phyloP scores from a whole-genome alignment of 495 filamentous ascomycete species.

The Corynascus novoguineensis region DNA sequence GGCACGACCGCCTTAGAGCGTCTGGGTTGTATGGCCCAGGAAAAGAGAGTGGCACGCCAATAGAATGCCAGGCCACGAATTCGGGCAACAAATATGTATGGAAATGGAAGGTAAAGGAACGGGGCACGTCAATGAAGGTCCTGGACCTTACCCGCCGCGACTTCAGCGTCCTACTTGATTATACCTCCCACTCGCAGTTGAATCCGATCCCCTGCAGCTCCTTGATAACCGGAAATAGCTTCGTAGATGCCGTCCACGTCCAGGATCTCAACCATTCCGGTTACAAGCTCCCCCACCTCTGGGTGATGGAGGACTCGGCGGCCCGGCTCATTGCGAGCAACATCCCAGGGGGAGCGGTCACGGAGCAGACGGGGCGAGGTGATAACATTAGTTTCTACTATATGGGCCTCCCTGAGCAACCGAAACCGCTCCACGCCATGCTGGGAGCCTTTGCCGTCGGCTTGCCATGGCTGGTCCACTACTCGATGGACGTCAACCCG shows the following conservation, averaged over 20 bases:
- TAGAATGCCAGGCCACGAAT: background rate
- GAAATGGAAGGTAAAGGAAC: conserved; percentile 6
- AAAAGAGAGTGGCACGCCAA: background rate
- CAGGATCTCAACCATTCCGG: background rate
- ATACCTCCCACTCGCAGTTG: background rate
- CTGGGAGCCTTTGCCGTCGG: conserved; percentile 8
- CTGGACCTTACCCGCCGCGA: conserved; percentile 1
- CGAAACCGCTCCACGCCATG: background rate
- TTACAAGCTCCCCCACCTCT: background rate
- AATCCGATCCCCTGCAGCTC: background rate
- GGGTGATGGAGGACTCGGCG: background rate
- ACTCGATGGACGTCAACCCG: conserved; percentile 6
- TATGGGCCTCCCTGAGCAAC: background rate
- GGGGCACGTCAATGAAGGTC: conserved; percentile 9
- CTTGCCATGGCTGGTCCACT: background rate
- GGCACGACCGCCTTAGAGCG: background rate
- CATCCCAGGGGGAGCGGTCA: background rate
- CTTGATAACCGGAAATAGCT: too few species aligned
- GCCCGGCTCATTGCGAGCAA: background rate
- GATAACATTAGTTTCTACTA: background rate
- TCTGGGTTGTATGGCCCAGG: background rate
- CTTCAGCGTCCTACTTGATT: background rate
- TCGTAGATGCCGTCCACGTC: background rate
- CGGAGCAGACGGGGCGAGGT: background rate
- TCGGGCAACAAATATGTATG: background rate